Base-by-base conservation (phyloP, 208 protist genomes). In the Angomonas ambiguus region DNA sequence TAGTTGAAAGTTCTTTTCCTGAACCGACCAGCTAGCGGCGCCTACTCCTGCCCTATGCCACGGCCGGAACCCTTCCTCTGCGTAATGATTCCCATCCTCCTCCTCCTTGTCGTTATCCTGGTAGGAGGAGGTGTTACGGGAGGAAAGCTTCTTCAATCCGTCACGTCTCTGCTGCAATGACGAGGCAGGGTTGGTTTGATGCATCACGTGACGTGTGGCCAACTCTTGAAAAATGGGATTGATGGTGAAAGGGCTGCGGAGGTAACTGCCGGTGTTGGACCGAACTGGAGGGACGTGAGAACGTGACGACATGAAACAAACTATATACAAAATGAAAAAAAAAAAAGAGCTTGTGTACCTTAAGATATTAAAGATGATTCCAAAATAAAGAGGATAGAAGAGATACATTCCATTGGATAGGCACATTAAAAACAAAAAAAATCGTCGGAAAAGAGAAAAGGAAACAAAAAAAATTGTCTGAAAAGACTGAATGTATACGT, bases 21-120 rank as follows among this genome's bases (percentile, higher is more conserved):
- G 83, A 1, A 65, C 72, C 18, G 74, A 72, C 22, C 90, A 69
- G 16, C 53, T 24, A 13, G 32, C 60, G 0, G 84, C 87, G 18
- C 84, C 87, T 2, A 93, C 82, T 5, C 87, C 87, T 1, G 87
- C 80, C 35, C 84, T 81, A 31, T 56, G 76, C 84, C 87, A 93
- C 41, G 79, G 80, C 1, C 87, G 83, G 6, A 67, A 60, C 31
- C 72, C 70, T 0, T 51, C 68, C 20, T 75, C 77, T 13, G 60
- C n/a, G 2, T 55, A 69, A 25, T 72, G 67, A 2, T 77, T 64
- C 18, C 61, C 59, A 16, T 70, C 58, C n/a, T 16, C 34, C 13
- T 30, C 65, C 31, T 20, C 45, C 35, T 58, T 27, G 10, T n/a
- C n/a, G n/a, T n/a, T n/a, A n/a, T n/a, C n/a, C n/a, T n/a, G n/a